phyloP scores from a whole-genome alignment of 2,329 filamentous ascomycete species.

The Thelonectria blattea region DNA sequence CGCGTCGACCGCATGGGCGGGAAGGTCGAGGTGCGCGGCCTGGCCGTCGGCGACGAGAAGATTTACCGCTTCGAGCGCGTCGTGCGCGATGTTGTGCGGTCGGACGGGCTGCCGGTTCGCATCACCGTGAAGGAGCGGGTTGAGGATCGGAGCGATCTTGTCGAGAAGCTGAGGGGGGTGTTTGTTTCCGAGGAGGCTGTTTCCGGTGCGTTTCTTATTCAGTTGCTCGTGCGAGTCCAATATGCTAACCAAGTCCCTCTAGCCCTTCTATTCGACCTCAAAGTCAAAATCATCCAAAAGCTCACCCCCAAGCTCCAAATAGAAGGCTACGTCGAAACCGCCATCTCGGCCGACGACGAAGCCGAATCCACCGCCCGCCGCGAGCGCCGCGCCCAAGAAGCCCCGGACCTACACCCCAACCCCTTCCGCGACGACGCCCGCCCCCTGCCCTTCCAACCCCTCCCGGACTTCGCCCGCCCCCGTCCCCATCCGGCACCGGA shows the following conservation, averaged over 20 bases:
- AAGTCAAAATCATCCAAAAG: constrained; percentile 82
- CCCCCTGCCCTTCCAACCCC: constrained; percentile 69
- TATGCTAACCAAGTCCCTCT: not conserved
- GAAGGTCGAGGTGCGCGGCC: constrained; percentile 82
- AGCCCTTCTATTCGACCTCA: constrained; percentile 75
- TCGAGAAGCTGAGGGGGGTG: constrained; percentile 59
- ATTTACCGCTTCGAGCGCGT: constrained; percentile 79
- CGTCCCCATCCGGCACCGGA: constrained; percentile 71
- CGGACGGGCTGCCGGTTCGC: constrained; percentile 60
- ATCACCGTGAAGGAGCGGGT: constrained; percentile 54
- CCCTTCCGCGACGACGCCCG: constrained; percentile 57
- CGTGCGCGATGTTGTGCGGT: constrained; percentile 74
- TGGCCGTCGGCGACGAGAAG: constrained; percentile 80
- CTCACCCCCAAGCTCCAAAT: constrained; percentile 79
- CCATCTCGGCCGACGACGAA: constrained; percentile 37
- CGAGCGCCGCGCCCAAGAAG: constrained; percentile 49
- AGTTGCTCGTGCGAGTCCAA: not conserved
- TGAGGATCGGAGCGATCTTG: constrained; percentile 59
- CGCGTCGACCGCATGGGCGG: constrained; percentile 82
- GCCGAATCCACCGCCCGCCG: constrained; percentile 50
- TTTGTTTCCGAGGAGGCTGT: constrained; percentile 79
- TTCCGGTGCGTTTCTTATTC: constrained; percentile 42
- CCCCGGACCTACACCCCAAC: constrained; percentile 41
- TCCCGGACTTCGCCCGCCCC: constrained; percentile 62
- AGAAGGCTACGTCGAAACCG: constrained; percentile 74